phyloP scores from a whole-genome alignment of 805 yeast species.

The Wickerhamiella siamensis region DNA sequence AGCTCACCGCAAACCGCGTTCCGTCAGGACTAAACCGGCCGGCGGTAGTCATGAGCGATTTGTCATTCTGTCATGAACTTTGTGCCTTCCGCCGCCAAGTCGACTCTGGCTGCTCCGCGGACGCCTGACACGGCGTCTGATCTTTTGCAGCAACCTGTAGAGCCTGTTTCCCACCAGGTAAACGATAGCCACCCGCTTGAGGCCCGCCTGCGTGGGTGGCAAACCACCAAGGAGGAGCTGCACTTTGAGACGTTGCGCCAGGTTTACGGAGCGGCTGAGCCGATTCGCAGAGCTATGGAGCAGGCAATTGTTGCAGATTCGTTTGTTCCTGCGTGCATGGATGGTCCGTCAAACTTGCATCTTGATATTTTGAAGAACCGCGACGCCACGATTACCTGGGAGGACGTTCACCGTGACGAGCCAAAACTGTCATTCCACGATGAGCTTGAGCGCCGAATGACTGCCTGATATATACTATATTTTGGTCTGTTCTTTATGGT shows the following conservation, averaged over 20 bases:
- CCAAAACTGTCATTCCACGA: slow-evolving; percentile 43
- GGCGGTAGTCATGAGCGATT: neutral
- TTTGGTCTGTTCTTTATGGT: too few relatives aligned
- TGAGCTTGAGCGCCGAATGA: slow-evolving; percentile 51
- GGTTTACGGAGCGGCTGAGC: slow-evolving; percentile 84
- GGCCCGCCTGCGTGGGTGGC: slow-evolving; percentile 64
- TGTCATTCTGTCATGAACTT: neutral
- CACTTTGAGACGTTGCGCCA: slow-evolving; percentile 68
- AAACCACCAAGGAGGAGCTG: slow-evolving; percentile 51
- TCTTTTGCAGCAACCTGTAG: too few relatives aligned
- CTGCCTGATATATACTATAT: too few relatives aligned
- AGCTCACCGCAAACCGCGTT: slow-evolving; percentile 35
- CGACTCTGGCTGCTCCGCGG: neutral
- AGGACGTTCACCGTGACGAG: slow-evolving; percentile 56
- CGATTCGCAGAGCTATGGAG: slow-evolving; percentile 86
- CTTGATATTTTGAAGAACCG: slow-evolving; percentile 65
- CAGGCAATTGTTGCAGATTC: slow-evolving; percentile 53
- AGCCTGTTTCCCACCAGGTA: slow-evolving; percentile 23
- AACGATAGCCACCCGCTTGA: slow-evolving; percentile 63
- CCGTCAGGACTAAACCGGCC: slow-evolving; percentile 36
- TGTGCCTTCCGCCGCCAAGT: slow-evolving; percentile 2
- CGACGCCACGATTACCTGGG: slow-evolving; percentile 80
- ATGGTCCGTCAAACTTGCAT: slow-evolving; percentile 48
- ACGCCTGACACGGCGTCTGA: neutral
- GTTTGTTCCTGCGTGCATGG: slow-evolving; percentile 48